Conservation (phyloP, 2,329 filamentous ascomycete genomes). For the Penicillium sp. region DNA sequence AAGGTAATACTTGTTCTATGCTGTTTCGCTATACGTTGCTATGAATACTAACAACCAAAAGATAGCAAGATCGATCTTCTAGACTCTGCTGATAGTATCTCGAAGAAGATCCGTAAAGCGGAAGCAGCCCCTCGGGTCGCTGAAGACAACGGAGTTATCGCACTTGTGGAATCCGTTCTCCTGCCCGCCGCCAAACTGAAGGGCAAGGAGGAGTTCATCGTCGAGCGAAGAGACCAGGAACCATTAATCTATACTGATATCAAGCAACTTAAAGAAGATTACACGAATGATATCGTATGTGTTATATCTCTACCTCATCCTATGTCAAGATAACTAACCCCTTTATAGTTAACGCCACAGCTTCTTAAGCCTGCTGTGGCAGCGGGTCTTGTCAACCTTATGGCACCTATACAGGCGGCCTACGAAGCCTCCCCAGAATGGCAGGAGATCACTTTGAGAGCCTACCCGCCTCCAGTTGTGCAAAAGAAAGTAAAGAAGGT, state of each 20-base stretch:
- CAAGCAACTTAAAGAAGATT: constrained; percentile 75
- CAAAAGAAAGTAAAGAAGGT: constrained; percentile 72
- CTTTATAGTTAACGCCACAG: constrained; percentile 72
- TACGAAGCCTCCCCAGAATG: constrained; percentile 74
- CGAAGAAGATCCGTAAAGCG: constrained; percentile 85
- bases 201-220: constrained; percentile 63
- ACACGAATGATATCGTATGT: constrained; percentile 72
- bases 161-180: constrained; percentile 84
- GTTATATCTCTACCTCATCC: not conserved
- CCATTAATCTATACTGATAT: constrained; percentile 79
- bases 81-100: constrained; percentile 71
- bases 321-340: constrained; percentile 5
- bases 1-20: constrained; percentile 14
- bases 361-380: constrained; percentile 82
- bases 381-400: constrained; percentile 69
- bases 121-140: constrained; percentile 72
- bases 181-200: constrained; percentile 61
- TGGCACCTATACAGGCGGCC: constrained; percentile 74
- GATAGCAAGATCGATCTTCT: constrained; percentile 78
- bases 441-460: constrained; percentile 74
- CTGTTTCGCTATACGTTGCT: not conserved
- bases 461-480: constrained; percentile 69
- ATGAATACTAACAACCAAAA: constrained; percentile 10
- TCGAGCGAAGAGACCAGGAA: constrained; percentile 67
- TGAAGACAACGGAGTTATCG: constrained; percentile 83